Evolutionary conservation across 192 early-diverging fungal species (phyloP).

Genomic region (Gonapodya sp.): DNA sequence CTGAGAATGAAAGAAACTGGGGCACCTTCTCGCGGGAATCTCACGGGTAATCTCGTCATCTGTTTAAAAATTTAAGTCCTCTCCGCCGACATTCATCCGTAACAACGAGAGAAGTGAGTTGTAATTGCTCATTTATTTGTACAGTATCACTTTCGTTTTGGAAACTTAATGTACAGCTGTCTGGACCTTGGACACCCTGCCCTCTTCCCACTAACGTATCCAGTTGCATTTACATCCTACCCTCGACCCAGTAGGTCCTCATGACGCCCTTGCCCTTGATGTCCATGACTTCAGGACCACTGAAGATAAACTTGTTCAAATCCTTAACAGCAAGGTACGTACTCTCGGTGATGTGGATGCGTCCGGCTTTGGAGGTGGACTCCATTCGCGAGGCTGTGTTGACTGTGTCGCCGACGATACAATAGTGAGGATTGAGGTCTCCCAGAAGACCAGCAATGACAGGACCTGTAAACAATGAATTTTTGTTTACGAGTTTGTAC

Average conservation of each 20-base stretch:
- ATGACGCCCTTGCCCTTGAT: neutral
- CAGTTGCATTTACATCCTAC: neutral
- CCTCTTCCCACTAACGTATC: no score
- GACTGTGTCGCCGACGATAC: neutral
- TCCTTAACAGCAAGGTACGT: neutral
- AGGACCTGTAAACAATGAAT: neutral
- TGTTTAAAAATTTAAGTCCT: no score
- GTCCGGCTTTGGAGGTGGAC: neutral
- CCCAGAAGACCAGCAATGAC: slow-evolving; percentile 11
- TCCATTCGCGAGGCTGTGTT: neutral
- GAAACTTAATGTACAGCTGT: no score
- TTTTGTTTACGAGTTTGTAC: no score
- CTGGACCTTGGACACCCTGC: no score
- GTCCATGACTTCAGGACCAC: neutral
- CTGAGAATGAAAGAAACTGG: no score
- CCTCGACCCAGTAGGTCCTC: slow-evolving; percentile 1
- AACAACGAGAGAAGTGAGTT: no score
- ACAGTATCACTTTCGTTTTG: no score
- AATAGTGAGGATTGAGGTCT: slow-evolving; percentile 12
- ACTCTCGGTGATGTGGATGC: neutral
- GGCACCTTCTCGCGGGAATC: no score
- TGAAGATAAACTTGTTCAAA: neutral
- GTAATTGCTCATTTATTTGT: no score
- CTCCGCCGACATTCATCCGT: no score
- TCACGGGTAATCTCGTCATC: no score